These are phyloP conservation scores for Planoprotostelium fungivorum DNA, from an alignment of 78 protist species.

Conservation along the genomic window DNA sequence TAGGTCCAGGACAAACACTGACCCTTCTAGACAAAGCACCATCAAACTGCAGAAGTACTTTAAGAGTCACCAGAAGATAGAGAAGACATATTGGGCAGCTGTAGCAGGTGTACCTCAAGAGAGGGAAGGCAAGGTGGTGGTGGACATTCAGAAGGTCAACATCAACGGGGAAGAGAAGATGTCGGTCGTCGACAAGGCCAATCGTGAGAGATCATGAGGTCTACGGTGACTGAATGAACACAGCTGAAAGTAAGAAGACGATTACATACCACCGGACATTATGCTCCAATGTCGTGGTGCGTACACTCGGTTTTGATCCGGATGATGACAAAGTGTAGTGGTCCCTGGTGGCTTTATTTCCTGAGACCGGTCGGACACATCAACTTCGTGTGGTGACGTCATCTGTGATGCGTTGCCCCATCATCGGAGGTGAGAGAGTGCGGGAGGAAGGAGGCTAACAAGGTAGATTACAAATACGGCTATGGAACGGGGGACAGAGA, in stretches of 20 bases:
- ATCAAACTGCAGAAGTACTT: neutral
- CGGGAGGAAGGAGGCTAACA: neutral
- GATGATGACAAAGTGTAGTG: constrained; percentile 20
- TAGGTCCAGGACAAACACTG: no score
- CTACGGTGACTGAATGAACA: neutral
- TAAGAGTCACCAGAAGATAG: constrained; percentile 5
- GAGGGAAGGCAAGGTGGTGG: constrained; percentile 49
- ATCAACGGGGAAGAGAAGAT: constrained; percentile 27
- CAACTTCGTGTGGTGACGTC: constrained; percentile 25
- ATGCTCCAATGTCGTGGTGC: constrained; percentile 19
- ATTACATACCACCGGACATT: neutral
- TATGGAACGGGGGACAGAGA: neutral
- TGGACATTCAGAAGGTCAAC: constrained; percentile 28
- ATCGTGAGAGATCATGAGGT: neutral
- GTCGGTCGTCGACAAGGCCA: constrained; percentile 15
- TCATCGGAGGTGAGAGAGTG: neutral
- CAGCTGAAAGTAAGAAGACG: neutral
- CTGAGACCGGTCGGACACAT: constrained; percentile 62
- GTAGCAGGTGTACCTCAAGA: constrained; percentile 21
- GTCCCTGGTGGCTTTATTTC: constrained; percentile 38
- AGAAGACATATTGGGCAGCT: constrained; percentile 63
- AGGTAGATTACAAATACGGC: neutral
- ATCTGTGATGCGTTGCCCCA: neutral
- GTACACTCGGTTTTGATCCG: constrained; percentile 33
- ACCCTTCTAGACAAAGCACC: constrained; percentile 1